Evolutionary conservation across 2,329 filamentous ascomycete genomes (phyloP), one percentile per base, ranked within the genome.

Genomic region (Aspergillus unguis): DNA sequence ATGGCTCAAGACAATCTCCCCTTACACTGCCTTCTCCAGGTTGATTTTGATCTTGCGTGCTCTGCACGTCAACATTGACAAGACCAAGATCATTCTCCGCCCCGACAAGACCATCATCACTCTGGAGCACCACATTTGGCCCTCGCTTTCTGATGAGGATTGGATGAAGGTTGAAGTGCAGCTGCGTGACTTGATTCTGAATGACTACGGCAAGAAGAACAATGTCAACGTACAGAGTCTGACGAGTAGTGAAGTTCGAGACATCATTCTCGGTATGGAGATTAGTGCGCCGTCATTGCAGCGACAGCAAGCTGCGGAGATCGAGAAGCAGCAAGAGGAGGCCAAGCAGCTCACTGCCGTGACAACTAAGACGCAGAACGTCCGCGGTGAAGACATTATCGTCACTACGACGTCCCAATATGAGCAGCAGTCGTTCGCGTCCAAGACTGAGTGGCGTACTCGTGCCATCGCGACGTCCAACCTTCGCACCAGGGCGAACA

Each of bases 151-250:
- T 0, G 94, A 99, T 59, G 94, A 99, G 64, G 92, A 96, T 58
- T 99, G 94, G 94, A 94, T 99, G 75, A 96, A 96, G 83, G 90
- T 99, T n/a, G 94, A 99, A 79, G 91, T 91, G 42, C 90, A 95
- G 68, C 79, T 99, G 38, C 87, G 94, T 71, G 94, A 99, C 78
- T 78, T 99, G 60, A 99, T 99, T 65, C 71, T 99, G 62, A 96
- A 97, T 62, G 94, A 99, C 70, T 99, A 99, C 69, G 94, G 94
- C 68, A 99, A 97, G 83, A 99, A 99, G 83, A 99, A 99, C 79
- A 99, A 97, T 63, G 94, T 99, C 77, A 99, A 99, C 65, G 92
- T 94, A 9, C 95, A 95, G 11, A 96, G 91, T 71, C 80, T 99
- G 74, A 99, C 94, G 1, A 96, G 85, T 69, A 96, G 89, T 65